Evolutionary conservation across 495 filamentous ascomycete species (phyloP).

Genomic region (Lasiosphaeris hirsuta): DNA sequence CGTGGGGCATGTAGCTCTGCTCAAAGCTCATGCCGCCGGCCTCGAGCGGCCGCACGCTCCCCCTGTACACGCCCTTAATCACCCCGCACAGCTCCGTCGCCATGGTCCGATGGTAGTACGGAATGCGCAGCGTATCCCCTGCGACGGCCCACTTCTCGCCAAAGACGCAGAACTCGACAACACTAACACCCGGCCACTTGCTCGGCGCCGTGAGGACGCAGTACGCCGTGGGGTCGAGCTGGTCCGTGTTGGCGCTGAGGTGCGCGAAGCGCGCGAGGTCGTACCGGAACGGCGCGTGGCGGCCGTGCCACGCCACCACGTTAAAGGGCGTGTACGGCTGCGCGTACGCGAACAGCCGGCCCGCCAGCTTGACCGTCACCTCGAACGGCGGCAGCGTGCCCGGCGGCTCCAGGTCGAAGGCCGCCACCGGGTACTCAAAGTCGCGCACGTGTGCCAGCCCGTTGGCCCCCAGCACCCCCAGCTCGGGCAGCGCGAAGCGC

Average conservation of each 20-base stretch:
- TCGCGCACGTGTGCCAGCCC: conserved; percentile 68
- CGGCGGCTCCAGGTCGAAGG: conserved; percentile 50
- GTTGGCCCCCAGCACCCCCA: conserved; percentile 71
- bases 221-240: conserved; percentile 70
- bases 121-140: conserved; percentile 64
- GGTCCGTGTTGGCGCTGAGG: conserved; percentile 65
- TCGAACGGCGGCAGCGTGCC: conserved; percentile 37
- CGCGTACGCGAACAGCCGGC: conserved; percentile 58
- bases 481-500: conserved; percentile 66
- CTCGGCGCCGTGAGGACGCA: conserved; percentile 68
- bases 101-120: conserved; percentile 67
- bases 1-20: conserved; percentile 26
- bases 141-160: conserved; percentile 68
- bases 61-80: conserved; percentile 58
- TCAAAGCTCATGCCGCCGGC: conserved; percentile 57
- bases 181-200: conserved; percentile 53
- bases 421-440: conserved; percentile 67
- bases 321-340: conserved; percentile 73
- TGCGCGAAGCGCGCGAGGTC: conserved; percentile 71
- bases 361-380: conserved; percentile 63
- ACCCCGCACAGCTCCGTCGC: conserved; percentile 64
- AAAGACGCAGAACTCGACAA: conserved; percentile 74
- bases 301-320: conserved; percentile 71
- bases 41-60: conserved; percentile 52
- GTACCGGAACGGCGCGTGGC: conserved; percentile 74